A percentile compares a stretch with the other conserved stretches of the same genome.
Evolutionary conservation across 208 protist species (phyloP).

Genomic region (Trypanosoma cruzi): DNA sequence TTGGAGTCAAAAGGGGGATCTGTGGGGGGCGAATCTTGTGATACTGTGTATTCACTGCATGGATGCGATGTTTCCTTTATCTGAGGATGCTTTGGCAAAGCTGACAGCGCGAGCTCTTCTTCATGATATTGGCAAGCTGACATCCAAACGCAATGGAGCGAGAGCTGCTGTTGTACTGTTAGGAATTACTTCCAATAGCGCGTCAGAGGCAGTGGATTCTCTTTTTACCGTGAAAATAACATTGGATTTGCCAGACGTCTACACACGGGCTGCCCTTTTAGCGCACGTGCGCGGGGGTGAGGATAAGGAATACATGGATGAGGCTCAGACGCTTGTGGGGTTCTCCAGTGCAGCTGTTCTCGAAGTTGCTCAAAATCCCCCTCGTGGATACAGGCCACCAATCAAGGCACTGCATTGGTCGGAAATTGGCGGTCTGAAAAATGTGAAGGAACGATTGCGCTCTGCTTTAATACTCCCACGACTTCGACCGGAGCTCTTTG

Average conservation of each 20-base stretch:
- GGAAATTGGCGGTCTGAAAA: slow-evolving; percentile 99
- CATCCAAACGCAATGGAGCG: slow-evolving; percentile 26
- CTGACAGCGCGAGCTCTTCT: slow-evolving; percentile 36
- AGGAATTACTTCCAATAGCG: slow-evolving; percentile 40
- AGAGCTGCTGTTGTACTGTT: slow-evolving; percentile 49
- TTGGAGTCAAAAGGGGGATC: slow-evolving; percentile 16
- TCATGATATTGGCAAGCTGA: slow-evolving; percentile 31
- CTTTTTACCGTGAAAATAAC: slow-evolving; percentile 50
- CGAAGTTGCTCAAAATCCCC: slow-evolving; percentile 31
- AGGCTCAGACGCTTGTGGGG: slow-evolving; percentile 64
- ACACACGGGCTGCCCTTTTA: slow-evolving; percentile 52
- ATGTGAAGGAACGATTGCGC: slow-evolving; percentile 98
- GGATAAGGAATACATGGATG: slow-evolving; percentile 20
- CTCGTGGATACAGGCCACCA: slow-evolving; percentile 23
- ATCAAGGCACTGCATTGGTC: slow-evolving; percentile 94
- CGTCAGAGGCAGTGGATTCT: slow-evolving; percentile 33
- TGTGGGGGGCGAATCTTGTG: slow-evolving; percentile 25
- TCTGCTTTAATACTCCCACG: slow-evolving; percentile 99
- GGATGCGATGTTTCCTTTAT: slow-evolving; percentile 47
- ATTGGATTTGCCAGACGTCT: slow-evolving; percentile 41
- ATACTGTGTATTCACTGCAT: slow-evolving; percentile 39
- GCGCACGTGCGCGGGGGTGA: slow-evolving; percentile 44
- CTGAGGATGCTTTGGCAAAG: slow-evolving; percentile 36
- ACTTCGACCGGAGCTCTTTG: slow-evolving; percentile 98
- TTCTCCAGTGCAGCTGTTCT: slow-evolving; percentile 54